Percentiles rank a stretch among this genome's conserved stretches.
Evolutionary conservation across 2,329 filamentous ascomycete genomes (phyloP).

Genomic region (Trichoderma arundinaceum): DNA sequence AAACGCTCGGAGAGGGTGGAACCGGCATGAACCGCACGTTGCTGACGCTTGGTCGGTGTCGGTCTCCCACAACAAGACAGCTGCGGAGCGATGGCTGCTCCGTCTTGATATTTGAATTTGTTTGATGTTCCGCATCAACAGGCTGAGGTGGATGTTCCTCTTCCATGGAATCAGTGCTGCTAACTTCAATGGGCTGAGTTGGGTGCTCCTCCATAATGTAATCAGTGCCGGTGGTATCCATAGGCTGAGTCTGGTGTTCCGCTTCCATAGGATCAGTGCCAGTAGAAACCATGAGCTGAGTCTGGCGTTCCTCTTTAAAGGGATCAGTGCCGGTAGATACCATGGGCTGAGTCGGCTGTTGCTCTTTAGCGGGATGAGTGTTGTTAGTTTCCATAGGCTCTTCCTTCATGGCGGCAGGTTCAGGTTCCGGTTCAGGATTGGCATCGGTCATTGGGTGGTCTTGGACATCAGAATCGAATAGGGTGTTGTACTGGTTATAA

Average conservation of each 20-base stretch:
- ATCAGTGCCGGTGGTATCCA: no score
- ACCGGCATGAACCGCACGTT: not conserved
- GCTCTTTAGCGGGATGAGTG: not conserved
- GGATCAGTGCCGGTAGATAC: no score
- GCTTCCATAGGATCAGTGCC: no score
- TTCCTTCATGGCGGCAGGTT: not conserved
- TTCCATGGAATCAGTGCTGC: not conserved
- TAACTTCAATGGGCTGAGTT: not conserved
- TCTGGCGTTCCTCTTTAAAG: no score
- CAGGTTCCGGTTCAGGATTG: not conserved
- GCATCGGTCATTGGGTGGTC: not conserved
- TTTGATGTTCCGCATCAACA: no score
- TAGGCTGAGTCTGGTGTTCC: no score
- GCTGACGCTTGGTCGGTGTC: not conserved
- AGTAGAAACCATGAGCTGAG: no score
- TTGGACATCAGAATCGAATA: not conserved
- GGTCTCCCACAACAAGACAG: not conserved
- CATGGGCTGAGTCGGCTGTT: not conserved
- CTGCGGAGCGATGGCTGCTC: not conserved
- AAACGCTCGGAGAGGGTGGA: not conserved
- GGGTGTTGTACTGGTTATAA: conserved; percentile 35
- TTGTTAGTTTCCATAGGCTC: not conserved
- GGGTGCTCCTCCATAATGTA: no score
- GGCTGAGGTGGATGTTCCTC: not conserved
- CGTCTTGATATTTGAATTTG: no score